Evolutionary conservation across 257 asterid genomes (phyloP).

Genomic region (Jasminum sambac): DNA sequence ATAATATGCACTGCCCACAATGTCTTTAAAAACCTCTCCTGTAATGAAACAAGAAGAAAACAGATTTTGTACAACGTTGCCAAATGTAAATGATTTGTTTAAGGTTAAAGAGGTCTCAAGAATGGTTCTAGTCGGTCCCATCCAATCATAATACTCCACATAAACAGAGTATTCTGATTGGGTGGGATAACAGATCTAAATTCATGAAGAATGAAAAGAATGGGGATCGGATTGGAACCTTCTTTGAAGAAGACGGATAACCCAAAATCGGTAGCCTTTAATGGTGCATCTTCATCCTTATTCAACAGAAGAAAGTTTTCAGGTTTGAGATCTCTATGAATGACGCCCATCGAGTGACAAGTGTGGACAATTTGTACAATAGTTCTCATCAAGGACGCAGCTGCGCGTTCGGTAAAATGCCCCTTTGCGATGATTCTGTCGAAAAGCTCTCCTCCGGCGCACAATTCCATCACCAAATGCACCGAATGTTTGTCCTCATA

Average conservation of each 20-base stretch:
- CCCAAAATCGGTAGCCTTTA: constrained; percentile 90
- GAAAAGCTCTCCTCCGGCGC: constrained; percentile 95
- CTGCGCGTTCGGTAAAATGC: constrained; percentile 82
- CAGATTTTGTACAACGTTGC: not conserved
- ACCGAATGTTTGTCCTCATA: constrained; percentile 89
- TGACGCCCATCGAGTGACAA: constrained; percentile 89
- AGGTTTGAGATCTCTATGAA: constrained; percentile 91
- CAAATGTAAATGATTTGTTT: not conserved
- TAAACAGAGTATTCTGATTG: too few species aligned
- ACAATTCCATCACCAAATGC: constrained; percentile 83
- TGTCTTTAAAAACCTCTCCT: constrained; percentile 86
- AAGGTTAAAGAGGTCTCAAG: too few species aligned
- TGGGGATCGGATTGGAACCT: constrained; percentile 34
- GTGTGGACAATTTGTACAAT: constrained; percentile 89
- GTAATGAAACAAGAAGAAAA: constrained; percentile 16
- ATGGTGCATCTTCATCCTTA: constrained; percentile 77
- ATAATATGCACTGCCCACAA: constrained; percentile 95
- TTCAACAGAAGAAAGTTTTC: constrained; percentile 79
- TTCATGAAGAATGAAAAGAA: not conserved
- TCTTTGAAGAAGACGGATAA: constrained; percentile 80
- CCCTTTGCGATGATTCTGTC: constrained; percentile 88
- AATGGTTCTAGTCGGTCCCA: too few species aligned
- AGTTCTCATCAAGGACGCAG: constrained; percentile 75
- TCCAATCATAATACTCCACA: too few species aligned
- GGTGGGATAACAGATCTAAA: too few species aligned